phyloP scores from a whole-genome alignment of 2,329 filamentous ascomycete genomes.

The Venturia asperata region DNA sequence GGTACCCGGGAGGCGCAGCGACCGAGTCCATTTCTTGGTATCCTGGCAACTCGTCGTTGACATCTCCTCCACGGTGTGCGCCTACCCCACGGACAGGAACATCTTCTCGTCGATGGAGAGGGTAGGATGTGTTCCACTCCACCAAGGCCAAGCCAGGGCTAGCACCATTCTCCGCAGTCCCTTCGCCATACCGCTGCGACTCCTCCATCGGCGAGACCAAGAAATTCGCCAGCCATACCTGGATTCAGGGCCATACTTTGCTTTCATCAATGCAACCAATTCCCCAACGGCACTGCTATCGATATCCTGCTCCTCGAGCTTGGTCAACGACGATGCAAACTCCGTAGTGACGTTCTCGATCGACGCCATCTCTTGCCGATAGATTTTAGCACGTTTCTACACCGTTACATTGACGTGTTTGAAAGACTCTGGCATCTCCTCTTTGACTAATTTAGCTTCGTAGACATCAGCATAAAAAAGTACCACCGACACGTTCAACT shows the following conservation, averaged over 20 bases:
- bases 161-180: too few species aligned
- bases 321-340: background rate
- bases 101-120: background rate
- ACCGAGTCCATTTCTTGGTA: background rate
- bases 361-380: background rate
- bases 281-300: background rate
- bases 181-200: too few species aligned
- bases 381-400: background rate
- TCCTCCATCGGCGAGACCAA: too few species aligned
- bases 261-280: background rate
- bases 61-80: background rate
- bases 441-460: background rate
- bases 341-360: background rate
- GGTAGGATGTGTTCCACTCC: too few species aligned
- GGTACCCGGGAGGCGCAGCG: background rate
- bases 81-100: background rate
- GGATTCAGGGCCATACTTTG: background rate
- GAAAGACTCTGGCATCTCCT: background rate
- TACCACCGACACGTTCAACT: too few species aligned
- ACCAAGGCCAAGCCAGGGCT: too few species aligned
- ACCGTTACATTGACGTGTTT: background rate
- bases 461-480: too few species aligned
- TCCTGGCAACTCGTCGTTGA: background rate
- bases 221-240: background rate
- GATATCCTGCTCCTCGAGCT: background rate